phyloP scores from a whole-genome alignment of 108 stramenopile genomes.

The Nitzschia palea region DNA sequence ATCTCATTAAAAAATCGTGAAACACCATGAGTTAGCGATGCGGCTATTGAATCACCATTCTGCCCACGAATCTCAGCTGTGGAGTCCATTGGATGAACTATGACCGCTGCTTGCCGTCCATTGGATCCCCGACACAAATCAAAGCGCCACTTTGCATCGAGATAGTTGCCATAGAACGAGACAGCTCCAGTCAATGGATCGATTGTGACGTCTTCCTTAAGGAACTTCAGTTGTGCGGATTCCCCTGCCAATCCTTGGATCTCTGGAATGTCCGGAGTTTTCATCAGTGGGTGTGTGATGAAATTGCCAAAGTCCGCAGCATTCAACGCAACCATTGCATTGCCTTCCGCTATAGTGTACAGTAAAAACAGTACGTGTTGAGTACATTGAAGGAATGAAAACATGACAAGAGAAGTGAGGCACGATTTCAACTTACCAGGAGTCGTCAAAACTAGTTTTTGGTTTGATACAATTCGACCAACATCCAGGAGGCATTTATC shows the following conservation, averaged over 20 bases:
- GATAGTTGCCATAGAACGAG: conserved; percentile 25
- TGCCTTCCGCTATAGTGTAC: conserved; percentile 36
- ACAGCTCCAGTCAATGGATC: conserved; percentile 24
- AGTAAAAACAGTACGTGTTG: neutral
- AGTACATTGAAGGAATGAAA: too few species aligned
- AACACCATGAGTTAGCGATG: conserved; percentile 17
- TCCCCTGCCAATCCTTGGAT: neutral
- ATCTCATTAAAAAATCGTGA: conserved; percentile 61
- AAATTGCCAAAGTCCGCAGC: conserved; percentile 59
- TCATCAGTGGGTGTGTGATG: conserved; percentile 58
- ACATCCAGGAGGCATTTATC: conserved; percentile 54
- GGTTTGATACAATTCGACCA: conserved; percentile 28
- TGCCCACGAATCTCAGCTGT: neutral
- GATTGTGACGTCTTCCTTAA: conserved; percentile 35
- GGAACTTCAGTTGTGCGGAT: conserved; percentile 28
- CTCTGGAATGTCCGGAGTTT: conserved; percentile 28
- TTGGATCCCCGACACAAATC: conserved; percentile 18
- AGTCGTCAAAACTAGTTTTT: conserved; percentile 44
- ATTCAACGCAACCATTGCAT: conserved; percentile 53
- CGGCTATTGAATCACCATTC: conserved; percentile 10
- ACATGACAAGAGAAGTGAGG: neutral
- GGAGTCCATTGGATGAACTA: neutral
- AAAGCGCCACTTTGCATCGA: conserved; percentile 34
- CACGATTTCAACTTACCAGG: conserved; percentile 28
- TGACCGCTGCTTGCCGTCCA: conserved; percentile 6